Percentiles rank a stretch among this genome's conserved stretches.
Conservation (phyloP, 164 flowering plant species). For the Magnolia officinalis region DNA sequence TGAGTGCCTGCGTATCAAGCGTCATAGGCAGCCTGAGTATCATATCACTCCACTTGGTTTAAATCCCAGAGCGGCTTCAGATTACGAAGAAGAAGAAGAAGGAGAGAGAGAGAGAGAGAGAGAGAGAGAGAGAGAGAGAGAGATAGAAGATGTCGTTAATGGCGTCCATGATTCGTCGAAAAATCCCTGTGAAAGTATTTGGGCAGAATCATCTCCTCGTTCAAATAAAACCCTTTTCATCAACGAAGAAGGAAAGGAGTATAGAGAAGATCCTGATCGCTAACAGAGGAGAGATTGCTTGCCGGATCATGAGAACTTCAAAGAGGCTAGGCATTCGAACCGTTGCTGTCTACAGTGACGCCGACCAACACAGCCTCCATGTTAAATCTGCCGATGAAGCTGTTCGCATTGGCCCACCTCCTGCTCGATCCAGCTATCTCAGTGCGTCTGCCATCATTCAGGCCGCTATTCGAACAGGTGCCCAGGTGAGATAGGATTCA, state of each 20-base stretch:
- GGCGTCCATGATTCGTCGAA: constrained; percentile 25
- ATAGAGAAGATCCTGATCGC: constrained; percentile 90
- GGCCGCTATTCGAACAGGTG: constrained; percentile 79
- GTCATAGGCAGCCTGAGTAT: too few relatives aligned
- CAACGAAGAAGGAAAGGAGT: constrained; percentile 2
- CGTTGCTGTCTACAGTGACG: constrained; percentile 93
- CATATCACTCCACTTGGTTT: too few relatives aligned
- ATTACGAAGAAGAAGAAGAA: background rate
- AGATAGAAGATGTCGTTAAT: constrained; percentile 15
- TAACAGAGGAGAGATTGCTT: constrained; percentile 92
- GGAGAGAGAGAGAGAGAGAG: too few relatives aligned
- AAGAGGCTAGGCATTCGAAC: constrained; percentile 78
- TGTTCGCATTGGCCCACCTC: constrained; percentile 77
- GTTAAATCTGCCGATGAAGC: constrained; percentile 89
- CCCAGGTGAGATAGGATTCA: constrained; percentile 50
- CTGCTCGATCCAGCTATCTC: constrained; percentile 81
- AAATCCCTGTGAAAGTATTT: background rate
- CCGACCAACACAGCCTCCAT: constrained; percentile 74
- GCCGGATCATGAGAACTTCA: constrained; percentile 82
- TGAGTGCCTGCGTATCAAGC: too few relatives aligned
- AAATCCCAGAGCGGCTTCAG: too few relatives aligned
- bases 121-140: background rate
- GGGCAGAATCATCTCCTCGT: background rate
- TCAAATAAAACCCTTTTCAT: background rate
- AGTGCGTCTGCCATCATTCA: constrained; percentile 53